Evolutionary conservation across 2,329 filamentous ascomycete species (phyloP), one percentile per base, ranked within the genome.

Genomic region (Talaromyces funiculosus): DNA sequence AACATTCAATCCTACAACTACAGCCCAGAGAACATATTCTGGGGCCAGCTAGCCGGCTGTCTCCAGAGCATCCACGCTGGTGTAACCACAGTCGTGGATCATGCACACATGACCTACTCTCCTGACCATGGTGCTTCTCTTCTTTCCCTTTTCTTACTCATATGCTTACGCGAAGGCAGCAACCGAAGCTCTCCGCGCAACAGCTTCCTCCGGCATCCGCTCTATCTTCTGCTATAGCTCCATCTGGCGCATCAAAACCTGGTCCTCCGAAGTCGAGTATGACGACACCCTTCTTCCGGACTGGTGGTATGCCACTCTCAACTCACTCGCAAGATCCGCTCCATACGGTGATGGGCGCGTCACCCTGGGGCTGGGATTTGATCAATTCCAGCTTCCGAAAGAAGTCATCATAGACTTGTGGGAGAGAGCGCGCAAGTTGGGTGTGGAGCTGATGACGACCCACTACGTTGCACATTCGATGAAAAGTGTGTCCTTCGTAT

Each of bases 1-100:
- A 56, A 56, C 9, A 18, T 60, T 18, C 58, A 56, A 56, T 35
- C 53, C 31, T 40, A 47, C 24, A 60, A 60, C 12, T 60, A 55
- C 24, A 12, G 10, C 1, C 53, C 51, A 5, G 31, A 49, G 0
- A 53, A 60, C 5, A 47, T 60, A 22, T 60, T 60, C 51, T 60
- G 58, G 58, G 58, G 58, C 22, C 58, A 60, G 47, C 33, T 60
- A 18, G 58, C 38, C 6, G 58, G 58, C 5, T 60, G 58, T 29
- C 40, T 60, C 2, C 40, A 55, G 18, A 37, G 38, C n/a, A 31
- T 60, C 16, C n/a, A 56, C 10, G 53, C 53, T 9, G 58, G 58
- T 3, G 43, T 45, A 49, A 60, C 58, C n/a, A 55, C 38, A 3
- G 58, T 60, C 5, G 33, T 60, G 4, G 58, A 60, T n/a, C 53